A percentile compares a stretch with the other conserved stretches of the same genome.
Conservation (phyloP, 164 flowering plant species). For the Aristolochia californica region DNA sequence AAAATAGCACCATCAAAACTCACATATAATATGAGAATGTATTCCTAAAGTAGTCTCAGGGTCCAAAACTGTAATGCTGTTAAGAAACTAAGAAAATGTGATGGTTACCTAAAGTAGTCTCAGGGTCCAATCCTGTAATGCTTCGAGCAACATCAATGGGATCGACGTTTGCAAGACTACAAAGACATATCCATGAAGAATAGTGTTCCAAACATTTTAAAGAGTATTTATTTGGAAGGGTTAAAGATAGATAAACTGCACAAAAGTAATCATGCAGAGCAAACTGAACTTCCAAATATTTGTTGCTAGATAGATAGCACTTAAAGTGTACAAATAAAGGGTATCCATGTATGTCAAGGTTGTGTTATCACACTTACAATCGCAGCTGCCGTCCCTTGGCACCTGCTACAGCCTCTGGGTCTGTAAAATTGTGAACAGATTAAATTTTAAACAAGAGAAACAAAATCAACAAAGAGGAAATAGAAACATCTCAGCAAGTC, state of each 20-base stretch:
- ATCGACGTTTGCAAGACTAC: slow-evolving; percentile 96
- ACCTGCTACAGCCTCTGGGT: slow-evolving; percentile 58
- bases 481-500: not conserved
- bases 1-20: not conserved
- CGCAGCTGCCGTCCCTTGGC: slow-evolving; percentile 85
- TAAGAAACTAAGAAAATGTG: not conserved
- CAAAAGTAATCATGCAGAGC: too few relatives aligned
- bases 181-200: slow-evolving; percentile 5
- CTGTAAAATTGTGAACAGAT: slow-evolving; percentile 27
- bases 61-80: not conserved
- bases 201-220: not conserved
- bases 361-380: slow-evolving; percentile 48
- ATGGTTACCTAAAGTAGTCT: slow-evolving; percentile 76
- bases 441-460: slow-evolving; percentile 2
- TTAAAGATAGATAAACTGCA: too few relatives aligned
- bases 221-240: too few relatives aligned
- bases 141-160: slow-evolving; percentile 85
- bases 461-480: not conserved
- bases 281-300: too few relatives aligned
- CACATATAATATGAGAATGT: not conserved
- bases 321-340: too few relatives aligned
- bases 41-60: not conserved
- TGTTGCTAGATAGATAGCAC: too few relatives aligned
- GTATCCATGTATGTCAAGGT: not conserved
- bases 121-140: slow-evolving; percentile 79